Percentiles rank a stretch among this genome's conserved stretches.
Evolutionary conservation across 2,329 filamentous ascomycete genomes (phyloP).

Genomic region (Dothideomycetidae sp.): DNA sequence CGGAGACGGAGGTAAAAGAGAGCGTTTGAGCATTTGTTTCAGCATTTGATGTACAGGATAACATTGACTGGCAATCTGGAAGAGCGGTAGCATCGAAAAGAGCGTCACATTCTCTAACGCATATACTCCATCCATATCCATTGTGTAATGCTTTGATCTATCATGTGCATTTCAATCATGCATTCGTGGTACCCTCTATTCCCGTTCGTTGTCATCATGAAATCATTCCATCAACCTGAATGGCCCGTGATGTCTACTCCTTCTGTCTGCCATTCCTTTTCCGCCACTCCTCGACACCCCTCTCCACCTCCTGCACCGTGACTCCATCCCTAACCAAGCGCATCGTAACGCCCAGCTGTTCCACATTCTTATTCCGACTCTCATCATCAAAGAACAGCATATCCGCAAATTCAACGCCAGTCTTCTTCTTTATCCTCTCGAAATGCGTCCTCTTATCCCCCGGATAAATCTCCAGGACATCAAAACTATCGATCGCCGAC

Average conservation of each 20-base stretch:
- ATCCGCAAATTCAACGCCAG: conserved; percentile 58
- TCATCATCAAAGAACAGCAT: conserved; percentile 98
- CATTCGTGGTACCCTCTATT: too few species aligned
- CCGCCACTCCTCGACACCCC: conserved; percentile 69
- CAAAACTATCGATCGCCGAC: conserved; percentile 33
- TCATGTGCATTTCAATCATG: too few species aligned
- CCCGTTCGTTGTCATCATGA: background rate
- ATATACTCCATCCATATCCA: too few species aligned
- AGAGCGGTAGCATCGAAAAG: too few species aligned
- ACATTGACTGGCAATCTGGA: too few species aligned
- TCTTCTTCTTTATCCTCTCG: conserved; percentile 53
- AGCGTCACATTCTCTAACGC: too few species aligned
- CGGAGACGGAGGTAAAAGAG: too few species aligned
- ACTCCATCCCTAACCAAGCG: conserved; percentile 68
- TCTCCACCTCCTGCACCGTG: conserved; percentile 60
- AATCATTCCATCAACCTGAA: background rate
- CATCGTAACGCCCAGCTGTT: conserved; percentile 69
- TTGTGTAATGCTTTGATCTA: too few species aligned
- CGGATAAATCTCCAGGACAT: conserved; percentile 50
- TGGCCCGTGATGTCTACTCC: too few species aligned
- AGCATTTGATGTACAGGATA: too few species aligned
- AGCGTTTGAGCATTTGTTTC: too few species aligned
- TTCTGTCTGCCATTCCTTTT: conserved; percentile 43
- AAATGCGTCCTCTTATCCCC: conserved; percentile 80
- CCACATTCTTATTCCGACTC: conserved; percentile 68